Conservation (phyloP, 257 asterid species). For the Solanum virginianum region DNA sequence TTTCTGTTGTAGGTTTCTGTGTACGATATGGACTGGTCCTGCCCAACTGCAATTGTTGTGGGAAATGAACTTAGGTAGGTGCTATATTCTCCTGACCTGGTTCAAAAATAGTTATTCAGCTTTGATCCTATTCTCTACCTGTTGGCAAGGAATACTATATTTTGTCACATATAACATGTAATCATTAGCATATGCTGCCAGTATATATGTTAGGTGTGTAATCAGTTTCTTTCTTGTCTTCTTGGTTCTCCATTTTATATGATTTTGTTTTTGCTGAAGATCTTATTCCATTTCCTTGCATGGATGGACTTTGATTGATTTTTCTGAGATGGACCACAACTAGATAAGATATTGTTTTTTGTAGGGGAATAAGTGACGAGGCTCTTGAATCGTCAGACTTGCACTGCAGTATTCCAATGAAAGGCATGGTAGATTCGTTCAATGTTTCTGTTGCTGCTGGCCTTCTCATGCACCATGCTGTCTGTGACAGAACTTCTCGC, state of each 20-base stretch:
- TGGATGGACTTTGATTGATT: not conserved
- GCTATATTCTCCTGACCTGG: not conserved
- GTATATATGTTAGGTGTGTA: not conserved
- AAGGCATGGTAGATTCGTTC: conserved; percentile 95
- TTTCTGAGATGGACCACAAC: not conserved
- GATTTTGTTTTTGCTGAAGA: not conserved
- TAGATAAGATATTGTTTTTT: conserved; percentile 8
- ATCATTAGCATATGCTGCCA: not conserved
- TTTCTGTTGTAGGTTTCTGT: conserved; percentile 50
- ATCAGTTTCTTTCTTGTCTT: not conserved
- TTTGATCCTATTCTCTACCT: not conserved
- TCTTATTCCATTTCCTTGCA: not conserved
- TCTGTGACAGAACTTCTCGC: conserved; percentile 59
- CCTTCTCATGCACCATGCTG: conserved; percentile 91
- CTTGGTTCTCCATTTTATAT: not conserved
- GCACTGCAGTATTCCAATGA: conserved; percentile 90
- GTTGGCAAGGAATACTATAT: not conserved
- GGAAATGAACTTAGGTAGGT: conserved; percentile 76
- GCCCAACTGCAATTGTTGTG: conserved; percentile 87
- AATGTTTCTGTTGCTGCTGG: conserved; percentile 98
- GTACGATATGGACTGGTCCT: conserved; percentile 86
- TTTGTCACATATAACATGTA: not conserved
- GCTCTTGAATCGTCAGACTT: conserved; percentile 78
- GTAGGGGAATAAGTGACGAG: conserved; percentile 79
- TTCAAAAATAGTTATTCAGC: not conserved